Percentiles rank a stretch among this genome's conserved stretches.
Evolutionary conservation across 805 yeast species (phyloP).

Genomic region (Candida oleophila): DNA sequence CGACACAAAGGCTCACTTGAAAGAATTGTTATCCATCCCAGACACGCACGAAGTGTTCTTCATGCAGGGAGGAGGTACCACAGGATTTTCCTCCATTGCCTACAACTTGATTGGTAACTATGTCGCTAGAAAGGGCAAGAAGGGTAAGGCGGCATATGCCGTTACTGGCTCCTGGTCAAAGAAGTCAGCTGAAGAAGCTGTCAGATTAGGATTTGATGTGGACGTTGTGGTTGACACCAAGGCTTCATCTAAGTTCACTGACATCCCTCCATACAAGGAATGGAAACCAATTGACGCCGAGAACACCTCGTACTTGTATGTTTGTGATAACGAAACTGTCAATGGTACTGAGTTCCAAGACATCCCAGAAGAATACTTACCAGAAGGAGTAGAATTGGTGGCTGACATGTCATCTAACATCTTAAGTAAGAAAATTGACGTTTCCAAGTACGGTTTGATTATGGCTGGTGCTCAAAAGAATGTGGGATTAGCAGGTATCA

Average conservation of each 20-base stretch:
- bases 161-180: conserved; percentile 94
- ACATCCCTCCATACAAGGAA: conserved; percentile 60
- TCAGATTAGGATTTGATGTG: conserved; percentile 74
- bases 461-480: conserved; percentile 99
- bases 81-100: conserved; percentile 87
- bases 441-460: conserved; percentile 80
- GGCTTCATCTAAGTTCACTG: conserved; percentile 53
- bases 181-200: conserved; percentile 85
- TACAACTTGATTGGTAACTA: conserved; percentile 77
- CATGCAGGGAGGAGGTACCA: conserved; percentile 97
- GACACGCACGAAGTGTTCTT: conserved; percentile 93
- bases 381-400: conserved; percentile 72
- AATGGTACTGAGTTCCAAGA: conserved; percentile 81
- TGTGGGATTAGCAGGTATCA: conserved; percentile 94
- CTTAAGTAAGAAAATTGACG: conserved; percentile 76
- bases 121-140: conserved; percentile 68
- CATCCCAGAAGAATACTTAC: conserved; percentile 56
- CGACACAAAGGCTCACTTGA: conserved; percentile 67
- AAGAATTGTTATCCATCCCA: conserved; percentile 69
- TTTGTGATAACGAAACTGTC: conserved; percentile 97
- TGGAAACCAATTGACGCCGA: conserved; percentile 53
- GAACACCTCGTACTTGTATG: conserved; percentile 77
- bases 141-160: conserved; percentile 81
- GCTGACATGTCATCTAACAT: conserved; percentile 96
- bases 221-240: conserved; percentile 69